phyloP scores from a whole-genome alignment of 495 filamentous ascomycete genomes.

The Penicillium manginii region DNA sequence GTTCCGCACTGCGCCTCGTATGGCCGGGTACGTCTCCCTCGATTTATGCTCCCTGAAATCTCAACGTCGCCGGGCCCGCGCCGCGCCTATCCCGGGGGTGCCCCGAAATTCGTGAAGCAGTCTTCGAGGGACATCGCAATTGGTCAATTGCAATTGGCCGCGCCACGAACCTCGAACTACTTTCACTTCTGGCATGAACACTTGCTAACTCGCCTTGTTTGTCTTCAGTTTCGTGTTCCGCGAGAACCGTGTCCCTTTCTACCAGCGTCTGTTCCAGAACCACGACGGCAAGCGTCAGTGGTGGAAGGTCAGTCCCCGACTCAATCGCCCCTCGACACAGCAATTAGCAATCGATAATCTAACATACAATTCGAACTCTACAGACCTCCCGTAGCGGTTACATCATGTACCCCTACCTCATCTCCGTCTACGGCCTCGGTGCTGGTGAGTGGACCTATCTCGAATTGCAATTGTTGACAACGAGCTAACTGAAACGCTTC shows the following conservation, averaged over 20 bases:
- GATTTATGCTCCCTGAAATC: slow-evolving; percentile 8
- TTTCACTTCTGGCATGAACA: background rate
- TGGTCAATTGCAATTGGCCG: slow-evolving; percentile 26
- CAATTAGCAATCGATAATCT: slow-evolving; percentile 16
- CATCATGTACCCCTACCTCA: slow-evolving; percentile 75
- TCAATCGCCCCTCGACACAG: slow-evolving; percentile 2
- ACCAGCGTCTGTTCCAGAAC: slow-evolving; percentile 81
- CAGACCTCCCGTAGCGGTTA: slow-evolving; percentile 66
- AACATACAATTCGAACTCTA: slow-evolving; percentile 9
- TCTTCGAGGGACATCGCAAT: slow-evolving; percentile 14
- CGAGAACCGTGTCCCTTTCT: slow-evolving; percentile 81
- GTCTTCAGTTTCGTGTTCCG: slow-evolving; percentile 69
- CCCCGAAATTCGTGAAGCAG: slow-evolving; percentile 24
- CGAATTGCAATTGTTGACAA: slow-evolving; percentile 33
- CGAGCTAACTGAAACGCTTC: slow-evolving; percentile 25
- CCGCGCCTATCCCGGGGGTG: slow-evolving; percentile 4
- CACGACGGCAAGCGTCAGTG: slow-evolving; percentile 82
- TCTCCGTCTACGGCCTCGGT: slow-evolving; percentile 65
- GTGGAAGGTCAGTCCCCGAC: slow-evolving; percentile 71
- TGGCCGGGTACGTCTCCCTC: slow-evolving; percentile 48
- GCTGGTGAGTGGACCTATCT: slow-evolving; percentile 48
- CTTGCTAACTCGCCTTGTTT: slow-evolving; percentile 11
- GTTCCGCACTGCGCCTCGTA: slow-evolving; percentile 52
- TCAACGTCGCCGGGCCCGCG: slow-evolving; percentile 8
- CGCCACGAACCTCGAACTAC: background rate